Evolutionary conservation across 2,329 filamentous ascomycete genomes (phyloP).

Genomic region (Epichloe baconii): DNA sequence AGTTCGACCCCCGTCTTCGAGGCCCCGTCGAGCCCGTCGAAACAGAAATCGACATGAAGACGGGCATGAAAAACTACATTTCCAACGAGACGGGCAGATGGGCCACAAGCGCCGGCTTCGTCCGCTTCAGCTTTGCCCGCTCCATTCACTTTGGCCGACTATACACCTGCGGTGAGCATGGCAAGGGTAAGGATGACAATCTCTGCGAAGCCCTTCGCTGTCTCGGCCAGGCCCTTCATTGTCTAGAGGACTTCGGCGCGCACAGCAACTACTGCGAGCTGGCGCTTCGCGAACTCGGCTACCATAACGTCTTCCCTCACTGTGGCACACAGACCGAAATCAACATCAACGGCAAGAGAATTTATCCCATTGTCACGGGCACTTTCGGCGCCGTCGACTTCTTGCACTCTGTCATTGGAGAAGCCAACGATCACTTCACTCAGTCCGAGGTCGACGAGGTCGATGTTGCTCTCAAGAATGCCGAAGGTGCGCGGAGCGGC

Average conservation of each 20-base stretch:
- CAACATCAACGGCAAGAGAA: conserved; percentile 45
- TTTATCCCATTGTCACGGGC: conserved; percentile 63
- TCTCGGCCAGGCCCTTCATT: conserved; percentile 63
- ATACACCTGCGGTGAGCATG: conserved; percentile 52
- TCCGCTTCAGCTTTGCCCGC: conserved; percentile 61
- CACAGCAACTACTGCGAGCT: conserved; percentile 79
- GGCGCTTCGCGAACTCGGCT: conserved; percentile 61
- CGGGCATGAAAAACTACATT: conserved; percentile 99
- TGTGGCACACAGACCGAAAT: conserved; percentile 56
- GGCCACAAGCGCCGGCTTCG: conserved; percentile 80
- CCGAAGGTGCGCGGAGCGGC: conserved; percentile 36
- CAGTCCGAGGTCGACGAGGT: conserved; percentile 77
- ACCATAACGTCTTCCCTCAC: conserved; percentile 70
- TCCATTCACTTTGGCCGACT: conserved; percentile 67
- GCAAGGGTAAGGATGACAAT: conserved; percentile 56
- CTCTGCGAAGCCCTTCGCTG: conserved; percentile 70
- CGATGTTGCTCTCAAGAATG: conserved; percentile 59
- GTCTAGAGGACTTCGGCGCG: conserved; percentile 66
- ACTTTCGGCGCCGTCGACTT: conserved; percentile 73
- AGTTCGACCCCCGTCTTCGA: conserved; percentile 67
- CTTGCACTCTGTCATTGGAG: conserved; percentile 63
- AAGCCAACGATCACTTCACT: conserved; percentile 72
- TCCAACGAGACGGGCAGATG: conserved; percentile 77
- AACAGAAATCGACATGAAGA: conserved; percentile 58
- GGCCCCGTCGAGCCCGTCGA: conserved; percentile 62